Conservation (phyloP, 31 red algal genomes). For the Odonthalia washingtoniensis region DNA sequence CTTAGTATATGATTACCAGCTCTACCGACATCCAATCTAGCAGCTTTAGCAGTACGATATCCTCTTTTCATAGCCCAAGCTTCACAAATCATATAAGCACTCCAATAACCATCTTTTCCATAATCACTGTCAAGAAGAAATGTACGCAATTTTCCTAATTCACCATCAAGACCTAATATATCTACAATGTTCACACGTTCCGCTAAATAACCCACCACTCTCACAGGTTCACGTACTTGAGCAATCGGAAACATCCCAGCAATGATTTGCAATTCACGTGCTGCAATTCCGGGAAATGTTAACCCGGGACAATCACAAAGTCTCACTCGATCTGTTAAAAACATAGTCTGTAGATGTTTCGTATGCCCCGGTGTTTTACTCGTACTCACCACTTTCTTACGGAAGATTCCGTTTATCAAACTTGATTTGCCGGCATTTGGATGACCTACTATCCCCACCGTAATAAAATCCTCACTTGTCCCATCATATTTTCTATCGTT, state of each 20-base stretch:
- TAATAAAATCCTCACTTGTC: constrained; percentile 54
- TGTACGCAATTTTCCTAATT: constrained; percentile 35
- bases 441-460: constrained; percentile 77
- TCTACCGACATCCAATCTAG: constrained; percentile 69
- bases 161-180: constrained; percentile 49
- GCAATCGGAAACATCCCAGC: constrained; percentile 77
- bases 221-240: constrained; percentile 75
- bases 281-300: constrained; percentile 61
- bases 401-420: constrained; percentile 82
- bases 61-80: constrained; percentile 80
- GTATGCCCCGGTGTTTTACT: constrained; percentile 82
- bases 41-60: constrained; percentile 80
- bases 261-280: constrained; percentile 76
- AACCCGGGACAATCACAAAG: constrained; percentile 76
- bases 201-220: constrained; percentile 65
- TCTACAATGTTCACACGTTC: constrained; percentile 64
- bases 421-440: constrained; percentile 81
- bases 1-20: constrained; percentile 76
- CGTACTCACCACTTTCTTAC: constrained; percentile 77
- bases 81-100: constrained; percentile 75
- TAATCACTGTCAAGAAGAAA: constrained; percentile 49
- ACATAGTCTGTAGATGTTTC: constrained; percentile 80
- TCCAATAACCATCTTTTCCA: constrained; percentile 45
- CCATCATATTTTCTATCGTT: neutral
- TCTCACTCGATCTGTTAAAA: constrained; percentile 58